Conservation (phyloP, 176 grass and related monocot species). For the Bonia amplexicaulis region DNA sequence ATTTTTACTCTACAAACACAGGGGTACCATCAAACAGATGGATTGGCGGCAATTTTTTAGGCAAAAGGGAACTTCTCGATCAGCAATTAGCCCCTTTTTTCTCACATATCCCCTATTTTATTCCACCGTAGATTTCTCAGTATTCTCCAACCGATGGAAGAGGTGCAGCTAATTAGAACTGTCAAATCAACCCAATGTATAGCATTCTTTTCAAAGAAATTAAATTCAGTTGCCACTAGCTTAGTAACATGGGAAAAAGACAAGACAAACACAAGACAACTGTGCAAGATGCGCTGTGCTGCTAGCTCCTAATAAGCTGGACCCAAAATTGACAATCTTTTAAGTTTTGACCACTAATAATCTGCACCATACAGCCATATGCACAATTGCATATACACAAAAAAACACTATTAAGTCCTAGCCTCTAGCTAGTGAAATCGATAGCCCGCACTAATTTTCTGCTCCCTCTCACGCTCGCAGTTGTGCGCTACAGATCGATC, state of each 20-base stretch:
- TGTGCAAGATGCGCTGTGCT: not conserved
- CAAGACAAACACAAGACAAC: not conserved
- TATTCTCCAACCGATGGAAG: not conserved
- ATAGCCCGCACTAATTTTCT: not conserved
- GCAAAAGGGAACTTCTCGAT: not conserved
- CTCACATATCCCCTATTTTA: not conserved
- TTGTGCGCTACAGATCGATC: not conserved
- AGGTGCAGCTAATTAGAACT: not conserved
- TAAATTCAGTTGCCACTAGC: not conserved
- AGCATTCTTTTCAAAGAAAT: not conserved
- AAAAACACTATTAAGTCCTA: not conserved
- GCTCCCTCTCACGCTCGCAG: not conserved
- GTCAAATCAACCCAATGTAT: not conserved
- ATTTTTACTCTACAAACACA: not conserved
- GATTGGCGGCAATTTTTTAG: not conserved
- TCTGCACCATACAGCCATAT: not conserved
- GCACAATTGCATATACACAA: not conserved
- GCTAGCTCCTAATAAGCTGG: constrained; percentile 11
- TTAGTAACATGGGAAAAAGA: not conserved
- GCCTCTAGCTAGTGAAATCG: not conserved
- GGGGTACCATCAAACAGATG: not conserved
- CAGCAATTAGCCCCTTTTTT: not conserved
- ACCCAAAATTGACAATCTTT: not conserved
- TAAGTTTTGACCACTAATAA: not conserved
- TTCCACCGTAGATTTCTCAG: not conserved